These are phyloP conservation scores for barrel medic (Medicago truncatula) DNA, from an alignment of 306 rosid genomes.

Conservation along the genomic window MtrunA17r5.0-ANR NC_053044.1:48190001-48190500, in stretches of 20 bases:
- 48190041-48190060: neutral
- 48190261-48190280: constrained; percentile 58
- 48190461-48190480: constrained; percentile 40
- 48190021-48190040: neutral
- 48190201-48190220: constrained; percentile 58
- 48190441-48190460: constrained; percentile 73
- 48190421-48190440: constrained; percentile 92
- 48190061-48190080: constrained; percentile 2
- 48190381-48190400: constrained; percentile 38
- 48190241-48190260: constrained; percentile 48
- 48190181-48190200: constrained; percentile 75
- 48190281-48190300: constrained; percentile 75
- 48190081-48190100: constrained; percentile 22
- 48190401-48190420: constrained; percentile 58
- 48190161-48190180: constrained; percentile 84
- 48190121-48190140: constrained; percentile 88
- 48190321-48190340: constrained; percentile 47
- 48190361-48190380: constrained; percentile 44
- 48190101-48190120: constrained; percentile 38
- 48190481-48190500: constrained; percentile 26
- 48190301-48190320: constrained; percentile 49
- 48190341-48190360: constrained; percentile 43
- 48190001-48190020: neutral
- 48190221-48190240: constrained; percentile 56
- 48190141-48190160: constrained; percentile 89